These are phyloP conservation scores for Suillus hirtellus DNA, from an alignment of 768 basidiomycete genomes.

Conservation along the genomic window DNA sequence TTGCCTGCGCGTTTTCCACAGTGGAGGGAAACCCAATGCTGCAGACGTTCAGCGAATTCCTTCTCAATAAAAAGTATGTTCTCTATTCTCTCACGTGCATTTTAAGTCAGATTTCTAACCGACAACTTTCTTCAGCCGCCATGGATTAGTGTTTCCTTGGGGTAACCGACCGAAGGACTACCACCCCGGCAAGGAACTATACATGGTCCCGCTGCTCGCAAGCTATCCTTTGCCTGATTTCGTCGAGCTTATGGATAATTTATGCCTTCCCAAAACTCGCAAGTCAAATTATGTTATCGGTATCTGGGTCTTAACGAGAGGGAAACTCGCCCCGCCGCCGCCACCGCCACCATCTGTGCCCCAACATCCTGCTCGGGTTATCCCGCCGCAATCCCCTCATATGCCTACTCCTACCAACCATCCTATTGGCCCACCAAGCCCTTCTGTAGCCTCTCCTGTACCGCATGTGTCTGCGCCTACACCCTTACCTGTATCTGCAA, in stretches of 20 bases:
- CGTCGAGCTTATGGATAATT: constrained; percentile 77
- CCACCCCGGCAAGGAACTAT: constrained; percentile 82
- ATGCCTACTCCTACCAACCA: constrained; percentile 15
- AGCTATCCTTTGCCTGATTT: constrained; percentile 77
- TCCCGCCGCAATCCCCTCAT: constrained; percentile 20
- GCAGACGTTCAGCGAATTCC: constrained; percentile 61
- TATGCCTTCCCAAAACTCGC: constrained; percentile 65
- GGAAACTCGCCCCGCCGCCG: constrained; percentile 59
- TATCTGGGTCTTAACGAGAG: constrained; percentile 84
- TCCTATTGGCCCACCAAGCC: constrained; percentile 15
- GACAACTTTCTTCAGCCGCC: constrained; percentile 54
- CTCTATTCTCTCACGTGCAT: constrained; percentile 13
- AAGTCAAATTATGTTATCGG: constrained; percentile 71
- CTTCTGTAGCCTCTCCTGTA: constrained; percentile 14
- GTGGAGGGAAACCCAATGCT: constrained; percentile 49
- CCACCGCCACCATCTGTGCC: constrained; percentile 22
- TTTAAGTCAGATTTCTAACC: constrained; percentile 13
- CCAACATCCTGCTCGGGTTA: constrained; percentile 13
- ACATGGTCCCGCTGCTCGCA: constrained; percentile 75
- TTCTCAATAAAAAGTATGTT: constrained; percentile 71
- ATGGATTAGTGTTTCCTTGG: constrained; percentile 88
- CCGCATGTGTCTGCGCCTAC: constrained; percentile 17
- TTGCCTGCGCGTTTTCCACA: constrained; percentile 74
- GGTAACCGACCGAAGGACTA: constrained; percentile 70
- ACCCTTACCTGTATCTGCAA: not conserved